Base-by-base conservation (phyloP, 495 filamentous ascomycete genomes). In the Neurospora terricola region DNA sequence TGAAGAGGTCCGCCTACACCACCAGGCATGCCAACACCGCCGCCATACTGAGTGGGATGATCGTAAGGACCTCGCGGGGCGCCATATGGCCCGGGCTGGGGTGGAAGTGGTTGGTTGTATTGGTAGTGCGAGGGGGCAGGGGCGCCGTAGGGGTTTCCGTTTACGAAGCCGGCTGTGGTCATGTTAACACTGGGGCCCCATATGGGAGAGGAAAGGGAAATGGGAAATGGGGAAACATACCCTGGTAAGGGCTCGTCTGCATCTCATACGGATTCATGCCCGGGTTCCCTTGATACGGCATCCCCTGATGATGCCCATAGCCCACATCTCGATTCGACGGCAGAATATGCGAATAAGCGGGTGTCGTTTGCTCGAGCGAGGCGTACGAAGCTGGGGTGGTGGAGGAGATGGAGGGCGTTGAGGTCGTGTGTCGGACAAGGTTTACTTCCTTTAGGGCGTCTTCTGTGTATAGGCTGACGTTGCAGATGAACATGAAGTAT, bases 391-490 rank as follows among this genome's bases (percentile, higher is more conserved):
- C 80, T 1, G 80, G 79, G 0, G 79, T 78, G 34, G 94, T 93
- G 14, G 91, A 91, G 11, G 91, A 94, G 77, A 98, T 98, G 40
- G 94, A 96, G 8, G 94, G 93, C 18, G 93, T 94, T 16, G 91
- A 91, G 9, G 92, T 89, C 14, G 93, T 94, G 79, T 96, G 92
- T 72, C 94, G 90, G 71, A 98, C 95, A 42, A 98, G 88, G 79
- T 98, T 99, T 72, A 97, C 94, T 85, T 98, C 96, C 73, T 86
- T 90, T n/a, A 86, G 83, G 39, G 91, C 95, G 66, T 96, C 90
- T 68, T 89, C 90, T 72, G 91, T 90, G 93, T 94, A 98, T 0
- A 99, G 85, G 77, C 98, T 96, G 69, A 98, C 96, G 70, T 92
- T 95, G 59, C 97, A 88, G 37, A 99, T 93, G 79, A 94, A 97